Conservation (phyloP, 345 rosid genomes). For the Aegle marmelos region DNA sequence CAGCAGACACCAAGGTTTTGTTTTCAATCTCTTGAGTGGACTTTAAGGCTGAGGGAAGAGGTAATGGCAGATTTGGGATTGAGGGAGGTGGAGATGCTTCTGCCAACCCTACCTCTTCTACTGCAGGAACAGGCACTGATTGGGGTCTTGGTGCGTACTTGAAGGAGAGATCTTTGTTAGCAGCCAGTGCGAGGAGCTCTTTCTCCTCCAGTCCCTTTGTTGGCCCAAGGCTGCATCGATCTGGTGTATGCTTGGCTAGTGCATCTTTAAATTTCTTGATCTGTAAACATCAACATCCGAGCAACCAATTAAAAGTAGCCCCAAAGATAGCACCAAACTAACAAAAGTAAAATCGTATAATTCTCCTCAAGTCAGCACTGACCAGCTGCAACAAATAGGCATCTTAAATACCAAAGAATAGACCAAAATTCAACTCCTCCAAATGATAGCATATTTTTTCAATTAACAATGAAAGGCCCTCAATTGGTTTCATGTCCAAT, state of each 20-base stretch:
- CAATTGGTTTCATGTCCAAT: background rate
- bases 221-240: conserved; percentile 75
- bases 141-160: conserved; percentile 51
- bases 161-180: conserved; percentile 82
- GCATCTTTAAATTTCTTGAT: conserved; percentile 94
- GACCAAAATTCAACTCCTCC: background rate
- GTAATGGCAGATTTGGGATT: conserved; percentile 14
- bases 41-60: conserved; percentile 9
- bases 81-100: conserved; percentile 22
- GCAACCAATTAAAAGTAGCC: background rate
- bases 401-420: background rate
- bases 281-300: conserved; percentile 27
- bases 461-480: background rate
- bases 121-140: conserved; percentile 25
- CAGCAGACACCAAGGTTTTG: conserved; percentile 37
- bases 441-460: background rate
- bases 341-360: background rate
- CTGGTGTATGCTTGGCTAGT: conserved; percentile 74
- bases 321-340: background rate
- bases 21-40: conserved; percentile 29
- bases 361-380: background rate
- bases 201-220: conserved; percentile 86
- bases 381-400: background rate
- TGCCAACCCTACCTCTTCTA: conserved; percentile 21
- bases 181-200: conserved; percentile 83